Percentiles rank a stretch among this genome's conserved stretches.
phyloP scores from a whole-genome alignment of 2,329 filamentous ascomycete species.

The Botrytis deweyae region DNA sequence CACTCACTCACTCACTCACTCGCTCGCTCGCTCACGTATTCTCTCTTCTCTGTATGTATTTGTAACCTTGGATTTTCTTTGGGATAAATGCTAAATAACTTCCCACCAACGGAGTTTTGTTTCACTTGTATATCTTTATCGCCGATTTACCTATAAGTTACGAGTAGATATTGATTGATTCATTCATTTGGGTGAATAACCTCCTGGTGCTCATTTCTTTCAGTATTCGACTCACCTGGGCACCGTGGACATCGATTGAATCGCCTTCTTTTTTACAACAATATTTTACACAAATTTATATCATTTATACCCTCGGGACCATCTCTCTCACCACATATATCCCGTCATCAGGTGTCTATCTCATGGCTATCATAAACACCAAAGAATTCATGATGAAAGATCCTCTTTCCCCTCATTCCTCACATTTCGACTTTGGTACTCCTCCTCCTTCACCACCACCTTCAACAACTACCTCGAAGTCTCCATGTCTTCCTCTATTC shows the following conservation, averaged over 20 bases:
- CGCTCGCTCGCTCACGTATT: background rate
- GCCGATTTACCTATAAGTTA: background rate
- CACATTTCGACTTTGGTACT: slow-evolving; percentile 7
- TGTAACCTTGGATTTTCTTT: background rate
- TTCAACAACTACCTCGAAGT: background rate
- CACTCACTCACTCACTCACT: too few relatives aligned
- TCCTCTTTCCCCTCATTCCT: background rate
- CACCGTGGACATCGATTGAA: background rate
- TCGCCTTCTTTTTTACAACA: background rate
- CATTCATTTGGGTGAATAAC: background rate
- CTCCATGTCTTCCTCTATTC: background rate
- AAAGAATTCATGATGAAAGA: background rate
- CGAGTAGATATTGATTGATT: background rate
- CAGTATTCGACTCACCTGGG: background rate
- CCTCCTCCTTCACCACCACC: background rate
- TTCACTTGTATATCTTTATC: background rate
- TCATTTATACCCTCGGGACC: background rate
- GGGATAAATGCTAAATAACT: background rate
- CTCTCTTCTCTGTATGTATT: background rate
- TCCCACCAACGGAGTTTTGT: background rate
- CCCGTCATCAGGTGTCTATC: background rate
- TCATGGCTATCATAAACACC: background rate
- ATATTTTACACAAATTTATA: background rate
- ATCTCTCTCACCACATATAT: background rate
- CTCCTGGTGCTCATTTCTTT: too few relatives aligned